Conservation (phyloP, 2,329 filamentous ascomycete genomes). For the Fusarium miscanthi region DNA sequence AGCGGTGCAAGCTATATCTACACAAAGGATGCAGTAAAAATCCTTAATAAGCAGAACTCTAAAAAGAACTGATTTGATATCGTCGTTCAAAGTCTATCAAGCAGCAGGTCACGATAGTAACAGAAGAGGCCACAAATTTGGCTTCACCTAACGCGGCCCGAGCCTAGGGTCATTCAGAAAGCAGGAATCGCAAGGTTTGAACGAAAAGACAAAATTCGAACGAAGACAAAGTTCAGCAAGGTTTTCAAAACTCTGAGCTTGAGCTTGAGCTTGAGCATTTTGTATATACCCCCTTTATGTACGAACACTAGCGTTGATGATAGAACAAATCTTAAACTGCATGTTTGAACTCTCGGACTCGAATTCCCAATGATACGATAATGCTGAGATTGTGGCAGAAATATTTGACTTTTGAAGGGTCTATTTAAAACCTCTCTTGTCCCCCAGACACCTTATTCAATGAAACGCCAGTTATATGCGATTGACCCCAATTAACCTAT, state of each 20-base stretch:
- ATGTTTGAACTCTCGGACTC: neutral
- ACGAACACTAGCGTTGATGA: neutral
- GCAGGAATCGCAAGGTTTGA: neutral
- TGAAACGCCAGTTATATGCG: conserved; percentile 21
- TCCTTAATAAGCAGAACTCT: conserved; percentile 62
- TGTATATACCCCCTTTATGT: conserved; percentile 20
- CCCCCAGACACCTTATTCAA: neutral
- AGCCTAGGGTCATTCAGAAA: neutral
- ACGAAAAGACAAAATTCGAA: neutral
- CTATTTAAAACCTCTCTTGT: neutral
- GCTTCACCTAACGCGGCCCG: conserved; percentile 1
- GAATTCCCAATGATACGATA: neutral
- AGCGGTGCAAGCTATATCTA: conserved; percentile 93
- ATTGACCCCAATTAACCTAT: neutral
- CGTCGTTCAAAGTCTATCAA: neutral
- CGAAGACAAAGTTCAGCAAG: neutral
- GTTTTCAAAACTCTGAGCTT: conserved; percentile 25
- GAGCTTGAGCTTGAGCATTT: neutral
- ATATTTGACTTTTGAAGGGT: neutral
- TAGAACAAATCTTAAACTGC: conserved; percentile 12
- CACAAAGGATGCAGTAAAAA: conserved; percentile 91
- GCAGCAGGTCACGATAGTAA: conserved; percentile 1
- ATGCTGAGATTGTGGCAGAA: neutral
- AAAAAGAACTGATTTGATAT: conserved; percentile 31
- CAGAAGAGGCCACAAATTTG: neutral